Conservation (phyloP, 345 rosid genomes). For the Chamaenerion angustifolium region DNA sequence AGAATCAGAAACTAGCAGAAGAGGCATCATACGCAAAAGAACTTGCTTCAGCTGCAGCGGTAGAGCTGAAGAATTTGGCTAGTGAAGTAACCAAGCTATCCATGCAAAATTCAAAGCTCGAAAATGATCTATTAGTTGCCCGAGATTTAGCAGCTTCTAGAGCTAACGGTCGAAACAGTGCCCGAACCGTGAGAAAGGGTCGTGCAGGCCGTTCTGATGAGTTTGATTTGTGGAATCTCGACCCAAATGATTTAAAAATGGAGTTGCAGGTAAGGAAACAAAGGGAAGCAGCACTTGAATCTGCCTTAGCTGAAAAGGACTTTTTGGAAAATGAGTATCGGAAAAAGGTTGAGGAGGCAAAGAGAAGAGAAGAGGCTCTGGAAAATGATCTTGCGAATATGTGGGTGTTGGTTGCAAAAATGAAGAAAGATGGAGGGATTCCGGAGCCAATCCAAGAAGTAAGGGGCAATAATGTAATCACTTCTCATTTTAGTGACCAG, state of each 20-base stretch:
- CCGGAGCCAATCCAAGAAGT: slow-evolving; percentile 34
- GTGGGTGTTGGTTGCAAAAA: slow-evolving; percentile 99
- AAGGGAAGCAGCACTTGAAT: slow-evolving; percentile 69
- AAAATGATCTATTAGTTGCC: slow-evolving; percentile 60
- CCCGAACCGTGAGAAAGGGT: slow-evolving; percentile 61
- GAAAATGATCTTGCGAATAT: slow-evolving; percentile 96
- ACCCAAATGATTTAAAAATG: slow-evolving; percentile 62
- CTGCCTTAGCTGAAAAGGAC: slow-evolving; percentile 78
- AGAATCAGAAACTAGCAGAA: slow-evolving; percentile 83
- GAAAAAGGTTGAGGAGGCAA: slow-evolving; percentile 75
- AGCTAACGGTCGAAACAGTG: slow-evolving; percentile 32
- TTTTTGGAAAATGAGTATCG: slow-evolving; percentile 70
- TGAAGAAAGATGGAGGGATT: slow-evolving; percentile 55
- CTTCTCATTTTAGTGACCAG: slow-evolving; percentile 14
- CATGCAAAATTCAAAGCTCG: slow-evolving; percentile 64
- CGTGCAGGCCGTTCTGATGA: slow-evolving; percentile 56
- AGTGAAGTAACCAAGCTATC: slow-evolving; percentile 85
- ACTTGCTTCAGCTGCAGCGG: slow-evolving; percentile 98
- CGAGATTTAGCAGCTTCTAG: slow-evolving; percentile 61
- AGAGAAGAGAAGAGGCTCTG: slow-evolving; percentile 78
- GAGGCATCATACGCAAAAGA: slow-evolving; percentile 97
- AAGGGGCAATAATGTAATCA: slow-evolving; percentile 20
- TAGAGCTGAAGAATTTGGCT: slow-evolving; percentile 92
- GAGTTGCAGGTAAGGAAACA: slow-evolving; percentile 90
- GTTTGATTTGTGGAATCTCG: slow-evolving; percentile 77